These are phyloP conservation scores for Pleurotus tuoliensis DNA, from an alignment of 768 basidiomycete genomes.

Conservation along the genomic window DNA sequence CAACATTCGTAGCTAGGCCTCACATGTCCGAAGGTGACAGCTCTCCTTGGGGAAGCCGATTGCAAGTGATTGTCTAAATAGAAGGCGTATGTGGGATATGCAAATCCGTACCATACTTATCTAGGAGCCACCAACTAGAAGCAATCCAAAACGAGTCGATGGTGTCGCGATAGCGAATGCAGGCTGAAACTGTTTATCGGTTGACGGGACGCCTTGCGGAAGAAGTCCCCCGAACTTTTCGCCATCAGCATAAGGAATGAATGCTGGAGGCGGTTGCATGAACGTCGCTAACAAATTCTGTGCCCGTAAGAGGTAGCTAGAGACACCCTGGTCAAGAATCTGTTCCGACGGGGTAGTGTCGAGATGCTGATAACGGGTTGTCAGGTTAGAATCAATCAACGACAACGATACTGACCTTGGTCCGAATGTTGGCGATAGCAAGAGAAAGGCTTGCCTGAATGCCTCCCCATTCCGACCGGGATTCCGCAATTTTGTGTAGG, in stretches of 20 bases:
- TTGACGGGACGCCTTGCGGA: constrained; percentile 46
- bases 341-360: not conserved
- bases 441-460: constrained; percentile 21
- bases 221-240: constrained; percentile 31
- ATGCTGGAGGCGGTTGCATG: constrained; percentile 35
- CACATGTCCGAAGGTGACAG: constrained; percentile 4
- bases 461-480: constrained; percentile 27
- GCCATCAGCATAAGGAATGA: constrained; percentile 26
- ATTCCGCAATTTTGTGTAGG: constrained; percentile 36
- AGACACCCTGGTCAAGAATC: constrained; percentile 16
- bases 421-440: constrained; percentile 20
- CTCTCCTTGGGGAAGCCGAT: constrained; percentile 6
- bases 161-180: constrained; percentile 67
- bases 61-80: constrained; percentile 1
- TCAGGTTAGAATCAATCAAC: not conserved
- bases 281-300: constrained; percentile 62
- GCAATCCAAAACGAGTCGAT: constrained; percentile 69
- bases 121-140: constrained; percentile 52
- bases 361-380: constrained; percentile 11
- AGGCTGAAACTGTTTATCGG: constrained; percentile 52
- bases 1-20: not conserved
- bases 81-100: constrained; percentile 9
- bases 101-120: constrained; percentile 10
- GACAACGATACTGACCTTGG: constrained; percentile 20
- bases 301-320: constrained; percentile 48